Percentiles rank a stretch among this genome's conserved stretches.
phyloP scores from a whole-genome alignment of 1,139 yeast species.

The Diutina ranongensis region DNA sequence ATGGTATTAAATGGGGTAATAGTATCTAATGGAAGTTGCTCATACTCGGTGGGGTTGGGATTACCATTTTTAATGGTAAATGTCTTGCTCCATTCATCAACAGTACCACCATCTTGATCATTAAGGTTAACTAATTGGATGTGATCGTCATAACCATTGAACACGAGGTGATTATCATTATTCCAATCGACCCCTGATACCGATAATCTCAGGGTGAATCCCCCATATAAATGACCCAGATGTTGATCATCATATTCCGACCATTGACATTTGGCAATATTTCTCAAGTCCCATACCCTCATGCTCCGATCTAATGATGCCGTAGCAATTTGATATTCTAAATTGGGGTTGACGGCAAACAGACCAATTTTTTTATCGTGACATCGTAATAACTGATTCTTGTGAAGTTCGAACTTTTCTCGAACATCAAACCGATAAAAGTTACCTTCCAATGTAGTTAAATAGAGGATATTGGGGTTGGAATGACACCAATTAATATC shows the following conservation, averaged over 20 bases:
- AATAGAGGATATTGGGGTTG: conserved; percentile 40
- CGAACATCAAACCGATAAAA: conserved; percentile 64
- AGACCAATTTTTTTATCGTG: conserved; percentile 92
- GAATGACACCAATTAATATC: conserved; percentile 43
- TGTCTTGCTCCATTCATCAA: neutral
- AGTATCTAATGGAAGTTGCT: conserved; percentile 9
- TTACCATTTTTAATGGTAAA: neutral
- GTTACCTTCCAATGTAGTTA: conserved; percentile 72
- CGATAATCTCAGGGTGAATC: conserved; percentile 63
- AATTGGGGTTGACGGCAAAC: conserved; percentile 62
- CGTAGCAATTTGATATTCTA: conserved; percentile 54
- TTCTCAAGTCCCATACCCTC: conserved; percentile 78
- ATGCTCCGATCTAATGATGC: conserved; percentile 81
- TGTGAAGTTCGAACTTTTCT: conserved; percentile 20
- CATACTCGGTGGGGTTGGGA: conserved; percentile 11
- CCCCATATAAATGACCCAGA: conserved; percentile 48
- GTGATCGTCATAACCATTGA: conserved; percentile 89
- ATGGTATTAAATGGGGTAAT: conserved; percentile 50
- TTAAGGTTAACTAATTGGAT: conserved; percentile 40
- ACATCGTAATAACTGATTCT: conserved; percentile 37
- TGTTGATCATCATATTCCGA: conserved; percentile 24
- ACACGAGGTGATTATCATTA: conserved; percentile 58
- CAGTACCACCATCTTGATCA: conserved; percentile 3
- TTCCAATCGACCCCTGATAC: conserved; percentile 87
- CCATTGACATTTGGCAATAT: conserved; percentile 26